These are phyloP conservation scores for Byssoonygena ceratinophila DNA, from an alignment of 2,329 filamentous ascomycete genomes.

Conservation along the genomic window DNA sequence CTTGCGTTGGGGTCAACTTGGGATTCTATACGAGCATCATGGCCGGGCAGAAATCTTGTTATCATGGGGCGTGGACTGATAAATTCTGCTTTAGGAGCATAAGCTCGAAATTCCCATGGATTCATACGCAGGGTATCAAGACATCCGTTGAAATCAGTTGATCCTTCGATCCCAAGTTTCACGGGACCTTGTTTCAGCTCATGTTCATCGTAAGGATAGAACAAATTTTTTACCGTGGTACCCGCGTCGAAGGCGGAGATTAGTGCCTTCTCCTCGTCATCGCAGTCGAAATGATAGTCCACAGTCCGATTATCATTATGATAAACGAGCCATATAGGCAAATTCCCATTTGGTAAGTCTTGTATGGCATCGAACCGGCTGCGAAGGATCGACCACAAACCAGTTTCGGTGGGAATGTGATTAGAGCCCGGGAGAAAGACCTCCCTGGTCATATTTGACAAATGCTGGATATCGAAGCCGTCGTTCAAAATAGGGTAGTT, in stretches of 20 bases:
- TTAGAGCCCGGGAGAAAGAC: conserved; percentile 45
- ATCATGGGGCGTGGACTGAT: conserved; percentile 46
- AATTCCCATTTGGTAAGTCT: conserved; percentile 40
- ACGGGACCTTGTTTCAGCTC: conserved; percentile 40
- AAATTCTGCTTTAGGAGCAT: conserved; percentile 46
- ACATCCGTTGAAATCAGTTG: conserved; percentile 45
- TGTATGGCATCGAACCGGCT: conserved; percentile 44
- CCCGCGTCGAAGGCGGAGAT: conserved; percentile 47
- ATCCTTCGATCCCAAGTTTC: conserved; percentile 40
- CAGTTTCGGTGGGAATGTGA: conserved; percentile 44
- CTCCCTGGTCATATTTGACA: conserved; percentile 48
- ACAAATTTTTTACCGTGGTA: conserved; percentile 51
- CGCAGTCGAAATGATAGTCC: conserved; percentile 50
- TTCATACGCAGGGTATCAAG: conserved; percentile 43
- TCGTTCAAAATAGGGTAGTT: conserved; percentile 50
- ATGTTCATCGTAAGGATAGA: conserved; percentile 51
- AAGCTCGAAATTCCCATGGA: conserved; percentile 50
- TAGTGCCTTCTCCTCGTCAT: conserved; percentile 40
- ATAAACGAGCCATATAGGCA: conserved; percentile 38
- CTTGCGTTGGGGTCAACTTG: conserved; percentile 31
- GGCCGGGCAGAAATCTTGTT: conserved; percentile 51
- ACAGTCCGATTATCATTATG: conserved; percentile 40
- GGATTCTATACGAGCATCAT: conserved; percentile 49
- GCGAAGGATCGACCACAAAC: conserved; percentile 52
- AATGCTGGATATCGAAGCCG: conserved; percentile 45